Base-by-base conservation (phyloP, 148 eudicot species). In the Suaeda aralocaspica region DNA sequence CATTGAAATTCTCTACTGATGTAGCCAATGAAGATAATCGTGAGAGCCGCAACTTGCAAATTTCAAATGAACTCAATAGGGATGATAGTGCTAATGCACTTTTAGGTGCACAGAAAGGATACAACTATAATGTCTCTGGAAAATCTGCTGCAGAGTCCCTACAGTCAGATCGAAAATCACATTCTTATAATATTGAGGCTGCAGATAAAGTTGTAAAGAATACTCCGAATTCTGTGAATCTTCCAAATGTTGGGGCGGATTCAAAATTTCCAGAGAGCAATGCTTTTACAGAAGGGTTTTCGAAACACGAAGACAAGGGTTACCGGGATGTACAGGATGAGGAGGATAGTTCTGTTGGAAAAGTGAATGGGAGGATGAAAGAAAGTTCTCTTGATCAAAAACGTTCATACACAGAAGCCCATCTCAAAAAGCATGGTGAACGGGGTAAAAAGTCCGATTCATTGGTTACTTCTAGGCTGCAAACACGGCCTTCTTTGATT, bases 131-230 rank as follows among this genome's bases (percentile, higher is more conserved):
- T 55, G 64, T 48, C 34, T 69, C 72, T 48, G 80, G 78, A 52
- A 84, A 79, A 68, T 69, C 85, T 75, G 66, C 49, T 64, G 73
- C 64, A 50, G 92, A 90, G 55, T 73, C 76, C 31, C 77, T 66
- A 50, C 84, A 82, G 68, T 81, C 85, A 36, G 78, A 73, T 64
- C 75, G 71, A 73, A 85, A 77, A 75, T 77, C 82, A 52, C 76
- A 79, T 55, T 33, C 83, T 46, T 82, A 78, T 64, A 81, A 72
- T 75, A 70, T 76, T 57, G 80, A 78, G n/a, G 26, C 57, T 22
- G 80, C 69, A 24, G 91, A 85, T 57, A 87, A 72, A 78, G 71
- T 73, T 73, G 78, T 73, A 44, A 79, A 81, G 68, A 64, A 66
- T 73, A 69, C 81, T 44, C 78, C 74, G 71, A 76, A 59, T 66